Base-by-base conservation (phyloP, 495 filamentous ascomycete genomes). In the Bombardia bombarda region DNA sequence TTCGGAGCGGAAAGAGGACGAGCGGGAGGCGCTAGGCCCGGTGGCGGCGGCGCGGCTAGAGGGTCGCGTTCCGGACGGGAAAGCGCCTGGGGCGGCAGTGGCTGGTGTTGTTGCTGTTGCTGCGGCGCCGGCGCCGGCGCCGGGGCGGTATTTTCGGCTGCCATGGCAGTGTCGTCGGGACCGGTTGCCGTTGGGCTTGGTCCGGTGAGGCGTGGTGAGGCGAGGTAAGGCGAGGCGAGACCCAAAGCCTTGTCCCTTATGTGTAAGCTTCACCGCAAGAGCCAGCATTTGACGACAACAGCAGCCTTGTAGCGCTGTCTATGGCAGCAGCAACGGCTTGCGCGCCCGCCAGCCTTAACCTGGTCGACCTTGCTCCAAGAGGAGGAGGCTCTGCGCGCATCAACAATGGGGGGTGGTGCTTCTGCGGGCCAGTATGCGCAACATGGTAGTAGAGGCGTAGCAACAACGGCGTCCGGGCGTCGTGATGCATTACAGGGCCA, bases 401-500 rank as follows among this genome's bases (percentile, higher is more conserved):
- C 57, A 61, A 59, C 51, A 46, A 47, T 44, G 36, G 38, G 46
- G 35, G 20, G 10, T n/a, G n/a, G n/a, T n/a, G n/a, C n/a, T 39
- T 31, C 43, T 37, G 44, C 45, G 47, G 39, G 47, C 46, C 46
- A 43, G 41, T 50, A 46, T 50, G 49, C 50, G 51, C 55, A 61
- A 61, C 60, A 63, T 57, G 46, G 44, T 59, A 51, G 45, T 40
- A 19, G 26, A 26, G 42, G 17, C 32, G 38, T 37, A 39, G 36
- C 42, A 45, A 52, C 47, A 45, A 40, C 32, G 45, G 42, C 32
- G 43, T 43, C 42, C 26, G 42, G 44, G 44, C 16, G 47, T 47
- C 35, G 44, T 25, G 47, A 58, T 55, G 60, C 60, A 61, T 63
- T 49, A 63, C 60, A 58, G 48, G 35, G 45, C 57, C 60, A 61